Base-by-base conservation (phyloP, 805 yeast genomes). In the Ogataea henricii region DNA sequence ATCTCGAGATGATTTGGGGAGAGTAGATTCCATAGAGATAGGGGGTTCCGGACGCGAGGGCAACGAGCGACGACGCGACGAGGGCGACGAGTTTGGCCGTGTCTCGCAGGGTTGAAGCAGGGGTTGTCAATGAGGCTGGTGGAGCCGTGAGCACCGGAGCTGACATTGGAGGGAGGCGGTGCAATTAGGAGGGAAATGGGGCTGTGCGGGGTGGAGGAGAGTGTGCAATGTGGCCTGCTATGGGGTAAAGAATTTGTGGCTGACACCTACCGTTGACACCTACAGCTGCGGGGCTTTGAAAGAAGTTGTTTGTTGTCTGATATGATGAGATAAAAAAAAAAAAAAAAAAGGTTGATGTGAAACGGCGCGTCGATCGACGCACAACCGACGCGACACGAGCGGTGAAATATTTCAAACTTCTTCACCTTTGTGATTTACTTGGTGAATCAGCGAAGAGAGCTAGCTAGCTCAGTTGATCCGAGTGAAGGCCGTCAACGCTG, bases 1-100 rank as follows among this genome's bases (percentile, higher is more conserved):
- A 79, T 54, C 74, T 68, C 21, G 71, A 67, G 22, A 84, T 74
- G 52, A 87, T 67, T 60, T 86, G 90, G 1, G 92, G 91, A 1
- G 89, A 82, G 60, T 81, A 87, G n/a, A 81, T 79, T 0, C 91
- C 87, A 61, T 81, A 87, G 12, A 85, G 68, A 57, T 87, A 87
- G 0, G 89, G 87, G 2, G 90, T 85, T 2, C 94, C 92, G 3
- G 89, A 76, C 0, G 85, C 89, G 40, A 85, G 57, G 2, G 56
- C 53, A 17, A 53, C 54, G 1, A 52, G 36, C 20, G 53, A 49
- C 3, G 53, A 49, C 10, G 44, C 45, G 25, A 48, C 47, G 27
- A 52, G 36, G 2, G 55, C 41, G n/a, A 46, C 44, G 13, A 44
- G 18, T 26, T 48, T 52, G 26, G 27, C 35, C 6, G 37, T 18